Base-by-base conservation (phyloP, 129 eudicot genomes). In the Helichrysum umbraculigerum region DNA sequence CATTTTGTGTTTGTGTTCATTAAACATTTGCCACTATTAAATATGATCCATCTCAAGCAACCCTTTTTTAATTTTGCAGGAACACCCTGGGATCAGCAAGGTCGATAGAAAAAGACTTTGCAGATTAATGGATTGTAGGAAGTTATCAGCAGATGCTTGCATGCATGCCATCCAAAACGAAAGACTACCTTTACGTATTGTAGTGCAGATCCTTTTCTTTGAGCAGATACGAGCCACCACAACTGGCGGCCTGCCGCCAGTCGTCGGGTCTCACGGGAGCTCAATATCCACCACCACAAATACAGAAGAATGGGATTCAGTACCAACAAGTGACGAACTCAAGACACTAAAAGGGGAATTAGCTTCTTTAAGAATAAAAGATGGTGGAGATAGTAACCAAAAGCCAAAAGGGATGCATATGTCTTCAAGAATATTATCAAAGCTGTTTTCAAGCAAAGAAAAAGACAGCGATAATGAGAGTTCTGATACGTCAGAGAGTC, bases 81-180 rank as follows among this genome's bases (percentile, higher is more conserved):
- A 90, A 81, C 98, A 90, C 78, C 88, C 95, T 1, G 88, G 79
- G 60, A 85, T 90, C 61, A 85, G 86, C 82, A 93, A 93, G 84
- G 76, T 78, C 35, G 98, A 93, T 41, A 89, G 85, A 21, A 93
- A 88, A 77, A 83, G 85, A 79, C 69, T 93, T 42, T 93, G 98
- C 81, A 84, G 82, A 81, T 62, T 88, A 44, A 93, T 93, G 98
- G 96, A 93, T 70, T 88, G 96, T 85, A 80, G 78, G 72, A 93
- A 93, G 80, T 79, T 93, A 64, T 93, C 98, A 15, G 84, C 86
- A 12, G 98, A 88, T 2, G 98, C 98, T n/a, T 90, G 95, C 68
- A 82, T 83, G 78, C 98, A 93, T 21, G 98, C 98, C 2, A 87
- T 90, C n/a, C 98, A 93, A 65, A 93, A 93, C 17, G 98, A 93